phyloP scores from a whole-genome alignment of 1,284 basidiomycete genomes.

The Moesziomyces parantarcticus region DNA sequence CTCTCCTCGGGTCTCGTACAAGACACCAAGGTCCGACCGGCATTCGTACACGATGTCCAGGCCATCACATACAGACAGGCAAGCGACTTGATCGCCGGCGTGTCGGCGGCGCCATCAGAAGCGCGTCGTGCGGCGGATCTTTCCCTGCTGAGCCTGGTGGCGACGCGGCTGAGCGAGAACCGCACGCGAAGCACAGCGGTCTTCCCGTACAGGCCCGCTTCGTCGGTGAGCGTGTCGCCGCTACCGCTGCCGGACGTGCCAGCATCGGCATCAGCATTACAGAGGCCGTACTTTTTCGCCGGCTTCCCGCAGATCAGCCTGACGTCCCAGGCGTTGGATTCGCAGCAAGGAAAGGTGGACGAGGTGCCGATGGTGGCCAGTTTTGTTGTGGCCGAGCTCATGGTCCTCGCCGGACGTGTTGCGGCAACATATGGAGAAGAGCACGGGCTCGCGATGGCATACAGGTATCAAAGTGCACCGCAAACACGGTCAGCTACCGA shows the following conservation, averaged over 20 bases:
- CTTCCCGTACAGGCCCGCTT: background rate
- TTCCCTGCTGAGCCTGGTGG: constrained; percentile 68
- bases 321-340: background rate
- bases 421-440: constrained; percentile 80
- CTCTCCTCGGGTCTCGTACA: constrained; percentile 74
- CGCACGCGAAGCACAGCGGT: constrained; percentile 9
- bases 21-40: constrained; percentile 79
- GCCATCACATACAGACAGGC: constrained; percentile 79
- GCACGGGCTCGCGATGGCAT: constrained; percentile 76
- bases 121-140: constrained; percentile 65
- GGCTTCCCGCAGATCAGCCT: constrained; percentile 49
- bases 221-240: constrained; percentile 20
- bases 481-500: constrained; percentile 41
- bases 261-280: background rate
- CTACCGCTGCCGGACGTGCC: constrained; percentile 26
- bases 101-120: too few relatives aligned
- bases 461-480: constrained; percentile 73
- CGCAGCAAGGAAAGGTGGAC: background rate
- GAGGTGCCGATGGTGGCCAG: too few relatives aligned
- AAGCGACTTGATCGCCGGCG: constrained; percentile 52
- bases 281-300: constrained; percentile 42
- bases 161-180: constrained; percentile 48
- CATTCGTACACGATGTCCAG: constrained; percentile 78
- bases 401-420: constrained; percentile 83
- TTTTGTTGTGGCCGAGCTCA: constrained; percentile 66